phyloP scores from a whole-genome alignment of 2,329 filamentous ascomycete genomes.

The Xylaria sp. region DNA sequence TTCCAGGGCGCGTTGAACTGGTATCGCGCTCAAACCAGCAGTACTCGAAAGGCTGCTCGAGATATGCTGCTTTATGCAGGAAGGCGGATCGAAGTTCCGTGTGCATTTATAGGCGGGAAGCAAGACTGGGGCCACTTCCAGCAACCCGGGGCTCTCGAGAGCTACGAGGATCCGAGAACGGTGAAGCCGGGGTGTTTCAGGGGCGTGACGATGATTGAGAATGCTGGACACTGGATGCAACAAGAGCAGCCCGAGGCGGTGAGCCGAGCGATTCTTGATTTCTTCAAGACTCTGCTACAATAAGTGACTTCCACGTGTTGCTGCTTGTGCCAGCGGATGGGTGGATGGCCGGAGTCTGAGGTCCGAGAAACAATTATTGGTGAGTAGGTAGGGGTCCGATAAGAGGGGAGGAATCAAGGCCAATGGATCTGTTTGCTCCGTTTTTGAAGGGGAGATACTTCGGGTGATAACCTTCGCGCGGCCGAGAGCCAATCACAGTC shows the following conservation, averaged over 20 bases:
- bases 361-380: background rate
- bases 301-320: slow-evolving; percentile 2
- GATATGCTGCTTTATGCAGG: slow-evolving; percentile 57
- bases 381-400: background rate
- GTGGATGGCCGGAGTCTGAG: slow-evolving; percentile 1
- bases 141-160: slow-evolving; percentile 58
- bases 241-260: slow-evolving; percentile 58
- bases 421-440: slow-evolving; percentile 2
- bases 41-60: slow-evolving; percentile 36
- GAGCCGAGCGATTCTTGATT: slow-evolving; percentile 21
- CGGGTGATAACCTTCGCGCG: background rate
- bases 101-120: slow-evolving; percentile 55
- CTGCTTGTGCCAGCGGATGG: background rate
- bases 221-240: slow-evolving; percentile 65
- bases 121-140: slow-evolving; percentile 66
- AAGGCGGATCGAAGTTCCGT: slow-evolving; percentile 55
- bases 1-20: slow-evolving; percentile 64
- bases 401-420: background rate
- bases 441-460: background rate
- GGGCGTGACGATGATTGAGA: slow-evolving; percentile 48
- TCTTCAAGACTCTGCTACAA: slow-evolving; percentile 22
- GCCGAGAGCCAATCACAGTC: slow-evolving; percentile 1
- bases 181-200: slow-evolving; percentile 46
- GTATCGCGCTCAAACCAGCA: slow-evolving; percentile 56
- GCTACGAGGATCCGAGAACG: slow-evolving; percentile 41